Evolutionary conservation across 148 eudicot species (phyloP), one percentile per base, ranked within the genome.

Genomic region (Cornus controversa): DNA sequence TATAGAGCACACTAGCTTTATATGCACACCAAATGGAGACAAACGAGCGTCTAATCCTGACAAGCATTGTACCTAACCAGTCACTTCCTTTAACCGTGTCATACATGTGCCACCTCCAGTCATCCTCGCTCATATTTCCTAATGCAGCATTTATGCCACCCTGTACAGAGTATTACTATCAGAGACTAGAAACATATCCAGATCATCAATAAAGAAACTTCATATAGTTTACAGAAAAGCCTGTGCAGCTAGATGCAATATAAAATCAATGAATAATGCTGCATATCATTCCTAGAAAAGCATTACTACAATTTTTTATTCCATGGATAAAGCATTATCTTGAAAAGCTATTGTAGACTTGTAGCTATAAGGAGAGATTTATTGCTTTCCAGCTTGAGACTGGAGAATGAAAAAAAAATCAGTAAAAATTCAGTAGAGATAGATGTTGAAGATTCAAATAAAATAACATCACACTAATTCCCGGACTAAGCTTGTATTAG

Each of bases 81-180:
- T 96, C 99, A 77, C 98, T 96, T 85, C 99, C 99, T 78, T 96
- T 96, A 40, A 96, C 99, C 2, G 99, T 96, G 85, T 96, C 99
- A 84, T 93, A 96, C 99, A 96, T 96, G 83, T 96, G 99, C 99
- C 99, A 96, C 82, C 99, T 89, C 99, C 98, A 96, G 79, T 93
- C 96, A 89, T 96, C 98, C 82, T 96, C 99, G 5, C 82, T 75
- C 99, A 96, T 96, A 82, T 96, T 96, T 79, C 98, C 99, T 85
- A 96, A 84, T 75, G 99, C 99, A 79, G 99, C 99, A 88, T 96
- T 96, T 67, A 96, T 96, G 53, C 99, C 99, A 82, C 99, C 99
- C 99, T 96, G 89, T 84, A 84, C 16, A 58, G 20, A 80, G 47
- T 16, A 9, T 75, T 67, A 5, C 42, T 27, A 67, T 47, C 34